Evolutionary conservation across 192 early-diverging fungal species (phyloP), one percentile per base, ranked within the genome.

Genomic region (Rhizophagus sp.): DNA sequence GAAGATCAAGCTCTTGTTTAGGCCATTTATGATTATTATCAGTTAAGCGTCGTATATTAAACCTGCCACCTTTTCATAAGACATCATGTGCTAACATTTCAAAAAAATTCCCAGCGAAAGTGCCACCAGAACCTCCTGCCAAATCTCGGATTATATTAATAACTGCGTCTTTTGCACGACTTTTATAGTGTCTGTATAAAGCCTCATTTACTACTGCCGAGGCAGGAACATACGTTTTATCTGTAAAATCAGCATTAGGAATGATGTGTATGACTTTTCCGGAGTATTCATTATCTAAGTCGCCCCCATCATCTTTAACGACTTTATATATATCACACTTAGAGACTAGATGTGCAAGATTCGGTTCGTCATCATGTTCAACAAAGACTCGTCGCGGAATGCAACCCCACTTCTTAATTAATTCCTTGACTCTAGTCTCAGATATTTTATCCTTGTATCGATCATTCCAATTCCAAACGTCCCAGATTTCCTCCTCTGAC

Each of bases 221-320:
- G 11, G 34, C 19, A 24, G 57, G 13, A 62, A 24, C 73, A 75
- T 41, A 62, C 41, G 22, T 34, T 34, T 62, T 62, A 39, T 75
- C 5, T 75, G 57, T 75, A 36, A 75, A 75, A 62, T 75, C 52
- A 73, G 44, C 10, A 34, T 75, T 75, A 62, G 57, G 73, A 75
- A 62, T 62, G 57, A 75, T 62, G 39, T 62, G 73, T 75, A 75
- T 75, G 33, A 17, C 25, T 62, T 75, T 75, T 75, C 52, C 57
- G 0, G 73, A 75, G 50, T 75, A 75, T 19, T 75, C n/a, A 22
- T 75, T 12, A 75, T 11, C 15, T 75, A 75, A 75, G 12, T 39
- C n/a, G 30, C 1, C 34, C 25, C 30, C 57, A 36, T 62, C 73
- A 62, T 73, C 22, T 73, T 73, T 27, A 73, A 73, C 25, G 19